Percentiles rank a stretch among this genome's conserved stretches.
Conservation (phyloP, 345 rosid species). For the Moricandia moricandioides region DNA sequence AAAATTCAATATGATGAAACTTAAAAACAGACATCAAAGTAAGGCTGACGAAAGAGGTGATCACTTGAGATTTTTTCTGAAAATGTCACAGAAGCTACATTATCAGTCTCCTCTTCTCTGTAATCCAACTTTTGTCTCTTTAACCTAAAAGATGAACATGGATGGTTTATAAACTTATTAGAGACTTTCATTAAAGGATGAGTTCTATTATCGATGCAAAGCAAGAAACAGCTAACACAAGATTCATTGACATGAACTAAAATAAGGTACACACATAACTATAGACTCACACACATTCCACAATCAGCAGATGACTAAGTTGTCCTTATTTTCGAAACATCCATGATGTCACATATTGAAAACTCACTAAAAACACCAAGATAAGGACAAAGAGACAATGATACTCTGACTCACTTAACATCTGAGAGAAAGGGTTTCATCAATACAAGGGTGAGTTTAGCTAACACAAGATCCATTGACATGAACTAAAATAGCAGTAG, state of each 20-base stretch:
- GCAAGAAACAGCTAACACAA: not conserved
- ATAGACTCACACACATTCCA: not conserved
- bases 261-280: not conserved
- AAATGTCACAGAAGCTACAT: slow-evolving; percentile 34
- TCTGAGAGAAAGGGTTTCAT: not conserved
- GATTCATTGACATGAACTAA: not conserved
- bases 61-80: slow-evolving; percentile 42
- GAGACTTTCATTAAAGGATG: not conserved
- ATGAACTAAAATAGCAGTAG: no score
- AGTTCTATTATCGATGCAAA: not conserved
- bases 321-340: not conserved
- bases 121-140: slow-evolving; percentile 59
- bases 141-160: slow-evolving; percentile 41
- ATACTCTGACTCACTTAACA: not conserved
- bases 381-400: not conserved
- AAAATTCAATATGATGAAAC: not conserved
- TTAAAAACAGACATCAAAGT: not conserved
- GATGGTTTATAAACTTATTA: not conserved
- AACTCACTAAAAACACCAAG: slow-evolving; percentile 12
- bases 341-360: not conserved
- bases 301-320: not conserved
- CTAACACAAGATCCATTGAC: no score
- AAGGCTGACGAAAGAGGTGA: slow-evolving; percentile 12
- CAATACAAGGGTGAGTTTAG: not conserved
- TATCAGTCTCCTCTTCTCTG: slow-evolving; percentile 44